These are phyloP conservation scores for Telopea speciosissima DNA, from an alignment of 177 flowering plant species.

Conservation along the genomic window DNA sequence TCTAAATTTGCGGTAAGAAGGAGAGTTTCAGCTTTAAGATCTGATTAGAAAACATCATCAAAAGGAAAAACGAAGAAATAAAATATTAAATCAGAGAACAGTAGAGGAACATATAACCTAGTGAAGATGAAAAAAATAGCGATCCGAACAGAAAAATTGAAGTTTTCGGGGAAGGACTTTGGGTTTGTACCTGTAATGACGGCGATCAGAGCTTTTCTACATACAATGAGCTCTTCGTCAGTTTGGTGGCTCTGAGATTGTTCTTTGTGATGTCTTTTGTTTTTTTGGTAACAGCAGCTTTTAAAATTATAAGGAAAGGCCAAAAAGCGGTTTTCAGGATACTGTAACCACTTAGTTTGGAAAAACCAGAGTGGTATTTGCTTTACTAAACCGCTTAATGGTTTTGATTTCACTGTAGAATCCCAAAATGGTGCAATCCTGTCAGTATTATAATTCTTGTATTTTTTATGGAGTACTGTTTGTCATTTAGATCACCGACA, in stretches of 20 bases:
- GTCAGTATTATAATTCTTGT: not conserved
- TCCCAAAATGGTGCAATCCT: not conserved
- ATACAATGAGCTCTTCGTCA: too few relatives aligned
- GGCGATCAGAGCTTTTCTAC: not conserved
- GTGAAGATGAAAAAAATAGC: not conserved
- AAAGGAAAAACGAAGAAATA: not conserved
- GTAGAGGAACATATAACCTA: too few relatives aligned
- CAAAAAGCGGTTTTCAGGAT: not conserved
- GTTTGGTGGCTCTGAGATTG: not conserved
- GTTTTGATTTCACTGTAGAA: not conserved
- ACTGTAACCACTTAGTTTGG: conserved; percentile 4
- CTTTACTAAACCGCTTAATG: not conserved
- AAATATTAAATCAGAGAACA: not conserved
- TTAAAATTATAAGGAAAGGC: not conserved
- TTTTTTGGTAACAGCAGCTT: not conserved
- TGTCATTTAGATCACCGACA: conserved; percentile 28
- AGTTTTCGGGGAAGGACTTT: not conserved
- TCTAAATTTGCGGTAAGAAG: not conserved
- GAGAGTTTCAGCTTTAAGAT: not conserved
- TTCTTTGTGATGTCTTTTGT: not conserved
- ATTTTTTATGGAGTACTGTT: conserved; percentile 5
- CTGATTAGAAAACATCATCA: not conserved
- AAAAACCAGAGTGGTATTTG: not conserved
- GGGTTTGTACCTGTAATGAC: not conserved
- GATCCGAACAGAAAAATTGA: not conserved